These are phyloP conservation scores for Tolypocladium amazonense DNA, from an alignment of 2,329 filamentous ascomycete genomes.

Conservation along the genomic window DNA sequence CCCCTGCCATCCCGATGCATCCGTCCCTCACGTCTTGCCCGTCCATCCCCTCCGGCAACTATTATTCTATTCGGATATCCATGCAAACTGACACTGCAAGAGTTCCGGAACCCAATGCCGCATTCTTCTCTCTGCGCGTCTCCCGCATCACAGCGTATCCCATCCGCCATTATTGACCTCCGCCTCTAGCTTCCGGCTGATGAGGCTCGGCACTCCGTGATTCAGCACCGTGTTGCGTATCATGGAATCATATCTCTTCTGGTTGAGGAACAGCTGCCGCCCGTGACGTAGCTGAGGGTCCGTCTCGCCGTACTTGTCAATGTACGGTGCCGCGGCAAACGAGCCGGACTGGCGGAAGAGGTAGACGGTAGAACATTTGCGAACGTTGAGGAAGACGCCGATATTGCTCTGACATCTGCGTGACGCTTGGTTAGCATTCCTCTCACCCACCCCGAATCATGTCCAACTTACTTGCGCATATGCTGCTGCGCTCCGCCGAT, in stretches of 20 bases:
- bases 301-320: slow-evolving; percentile 91
- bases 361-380: slow-evolving; percentile 88
- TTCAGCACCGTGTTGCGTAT: slow-evolving; percentile 77
- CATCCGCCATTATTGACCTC: slow-evolving; percentile 97
- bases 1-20: neutral
- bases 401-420: slow-evolving; percentile 75
- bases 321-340: slow-evolving; percentile 81
- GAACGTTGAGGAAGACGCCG: slow-evolving; percentile 92
- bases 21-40: neutral
- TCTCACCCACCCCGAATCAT: neutral
- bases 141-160: slow-evolving; percentile 51
- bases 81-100: neutral
- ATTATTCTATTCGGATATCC: neutral
- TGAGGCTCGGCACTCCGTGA: slow-evolving; percentile 79
- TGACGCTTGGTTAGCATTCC: neutral
- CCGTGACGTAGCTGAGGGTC: slow-evolving; percentile 83
- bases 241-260: slow-evolving; percentile 85
- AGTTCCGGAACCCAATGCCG: neutral
- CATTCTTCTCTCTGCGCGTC: neutral
- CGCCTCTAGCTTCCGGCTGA: slow-evolving; percentile 80
- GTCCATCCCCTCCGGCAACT: neutral
- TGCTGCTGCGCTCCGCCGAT: slow-evolving; percentile 88
- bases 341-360: slow-evolving; percentile 73
- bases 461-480: slow-evolving; percentile 63
- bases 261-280: slow-evolving; percentile 84